These are phyloP conservation scores for Medicago arabica DNA, from an alignment of 306 rosid genomes.

Conservation along the genomic window DNA sequence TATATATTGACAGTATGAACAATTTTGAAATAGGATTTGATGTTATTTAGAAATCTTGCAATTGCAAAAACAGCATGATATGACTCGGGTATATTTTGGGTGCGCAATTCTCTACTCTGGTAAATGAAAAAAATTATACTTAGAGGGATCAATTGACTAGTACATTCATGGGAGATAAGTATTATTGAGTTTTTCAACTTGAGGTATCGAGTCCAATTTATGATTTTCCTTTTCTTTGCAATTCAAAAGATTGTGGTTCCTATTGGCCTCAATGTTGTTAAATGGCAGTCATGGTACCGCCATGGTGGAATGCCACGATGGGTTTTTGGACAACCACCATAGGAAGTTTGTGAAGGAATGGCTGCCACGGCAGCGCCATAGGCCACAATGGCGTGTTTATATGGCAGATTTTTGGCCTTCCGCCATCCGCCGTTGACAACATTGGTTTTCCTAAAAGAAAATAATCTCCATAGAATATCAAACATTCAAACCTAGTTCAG, in stretches of 20 bases:
- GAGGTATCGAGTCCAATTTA: background rate
- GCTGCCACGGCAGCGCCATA: too few species aligned
- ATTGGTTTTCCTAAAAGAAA: background rate
- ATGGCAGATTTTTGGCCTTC: too few species aligned
- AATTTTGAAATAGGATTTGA: background rate
- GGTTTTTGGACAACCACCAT: too few species aligned
- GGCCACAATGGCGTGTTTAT: too few species aligned
- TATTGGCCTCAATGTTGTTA: background rate
- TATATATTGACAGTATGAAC: background rate
- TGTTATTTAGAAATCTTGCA: conserved; percentile 2
- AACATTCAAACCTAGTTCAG: background rate
- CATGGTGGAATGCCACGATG: too few species aligned
- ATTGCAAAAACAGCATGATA: background rate
- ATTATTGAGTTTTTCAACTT: background rate
- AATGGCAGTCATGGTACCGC: too few species aligned
- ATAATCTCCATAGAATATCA: background rate
- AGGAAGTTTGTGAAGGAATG: too few species aligned
- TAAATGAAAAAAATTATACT: background rate
- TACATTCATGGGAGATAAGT: background rate
- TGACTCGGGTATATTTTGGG: background rate
- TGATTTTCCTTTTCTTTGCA: background rate
- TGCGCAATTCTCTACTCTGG: background rate
- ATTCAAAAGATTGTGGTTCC: conserved; percentile 25
- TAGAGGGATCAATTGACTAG: background rate
- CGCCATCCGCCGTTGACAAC: too few species aligned